A percentile compares a stretch with the other conserved stretches of the same genome.
Conservation (phyloP, 305 asterid species). For the Fraxinus latifolia region DNA sequence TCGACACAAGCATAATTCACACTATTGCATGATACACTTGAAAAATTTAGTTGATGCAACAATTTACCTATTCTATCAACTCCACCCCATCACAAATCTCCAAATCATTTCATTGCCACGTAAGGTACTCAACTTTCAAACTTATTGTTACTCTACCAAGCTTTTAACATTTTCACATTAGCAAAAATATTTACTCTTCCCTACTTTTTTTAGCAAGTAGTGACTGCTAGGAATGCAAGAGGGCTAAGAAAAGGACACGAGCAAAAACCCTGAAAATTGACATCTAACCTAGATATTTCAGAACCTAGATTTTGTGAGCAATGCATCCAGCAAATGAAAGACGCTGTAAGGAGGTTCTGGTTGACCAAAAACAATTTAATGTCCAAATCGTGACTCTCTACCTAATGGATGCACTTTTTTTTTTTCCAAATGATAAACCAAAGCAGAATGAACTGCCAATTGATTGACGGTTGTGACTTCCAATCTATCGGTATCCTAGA, state of each 20-base stretch:
- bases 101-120: background rate
- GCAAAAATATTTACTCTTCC: background rate
- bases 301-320: background rate
- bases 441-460: conserved; percentile 1
- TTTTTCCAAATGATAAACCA: background rate
- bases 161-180: background rate
- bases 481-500: background rate
- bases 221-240: background rate
- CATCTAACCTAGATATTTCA: background rate
- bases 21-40: background rate
- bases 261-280: background rate
- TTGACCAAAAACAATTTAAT: background rate
- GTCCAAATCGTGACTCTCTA: background rate
- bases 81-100: background rate
- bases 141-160: background rate
- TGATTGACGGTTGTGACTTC: background rate
- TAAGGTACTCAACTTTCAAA: background rate
- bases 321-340: background rate
- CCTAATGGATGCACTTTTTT: background rate
- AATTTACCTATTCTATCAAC: background rate
- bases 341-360: background rate
- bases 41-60: background rate
- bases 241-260: background rate
- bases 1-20: background rate
- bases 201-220: background rate